Evolutionary conservation across 495 filamentous ascomycete species (phyloP), one percentile per base, ranked within the genome.

Genomic region (Aspergillus bertholletiae): DNA sequence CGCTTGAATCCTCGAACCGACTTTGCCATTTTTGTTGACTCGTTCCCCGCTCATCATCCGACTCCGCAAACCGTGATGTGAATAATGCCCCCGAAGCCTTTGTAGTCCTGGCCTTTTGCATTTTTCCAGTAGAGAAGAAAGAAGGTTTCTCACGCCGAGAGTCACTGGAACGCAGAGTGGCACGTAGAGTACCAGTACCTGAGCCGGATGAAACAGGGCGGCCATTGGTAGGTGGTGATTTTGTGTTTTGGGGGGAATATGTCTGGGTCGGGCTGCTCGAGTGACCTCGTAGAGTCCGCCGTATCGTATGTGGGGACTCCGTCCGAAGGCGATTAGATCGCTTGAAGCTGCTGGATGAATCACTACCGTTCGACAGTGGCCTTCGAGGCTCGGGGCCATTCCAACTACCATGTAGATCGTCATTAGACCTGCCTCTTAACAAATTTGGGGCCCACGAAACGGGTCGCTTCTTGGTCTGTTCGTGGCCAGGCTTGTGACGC

Each of bases 1-100:
- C 88, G 62, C 89, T 92, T 1, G 88, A 92, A 55, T 92, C 87
- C n/a, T 82, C 85, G 61, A 91, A 91, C 2, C 89, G 85, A 62
- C 88, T 92, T 32, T 72, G 76, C 62, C 87, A 88, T 27, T 52
- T 46, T 15, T 60, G 74, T 7, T 59, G 57, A 0, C 63, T 63
- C 12, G 40, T 20, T 13, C 80, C 80, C 18, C 84, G 86, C 17
- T 92, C 89, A 24, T 87, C 87, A 57, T 88, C 90, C 0, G 88
- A 92, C 59, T 90, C 83, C 0, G 64, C 82, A 57, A 89, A 87
- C 3, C 80, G 71, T 7, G 77, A 74, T 8, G 54, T 35, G 26
- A 65, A 58, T 0, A 53, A 39, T 18, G 55, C 57, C 5, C 58
- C 51, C 27, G 64, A 27, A 20, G 54, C 40, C 46, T 69, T 74